These are phyloP conservation scores for Agroathelia rolfsii DNA, from an alignment of 1,284 basidiomycete genomes.

Conservation along the genomic window DNA sequence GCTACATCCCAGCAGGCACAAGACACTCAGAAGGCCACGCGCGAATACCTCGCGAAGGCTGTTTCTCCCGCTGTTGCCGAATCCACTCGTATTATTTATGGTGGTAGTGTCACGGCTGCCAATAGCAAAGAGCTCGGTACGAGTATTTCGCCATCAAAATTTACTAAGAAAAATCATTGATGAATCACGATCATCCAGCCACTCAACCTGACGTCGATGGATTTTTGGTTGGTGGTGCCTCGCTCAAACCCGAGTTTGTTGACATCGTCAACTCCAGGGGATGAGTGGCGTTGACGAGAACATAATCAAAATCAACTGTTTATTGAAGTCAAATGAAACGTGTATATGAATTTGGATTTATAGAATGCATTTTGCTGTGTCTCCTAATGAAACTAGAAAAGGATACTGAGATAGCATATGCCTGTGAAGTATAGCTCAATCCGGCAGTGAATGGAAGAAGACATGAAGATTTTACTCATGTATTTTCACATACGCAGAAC, in stretches of 20 bases:
- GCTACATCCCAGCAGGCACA: slow-evolving; percentile 90
- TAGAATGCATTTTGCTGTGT: too few relatives aligned
- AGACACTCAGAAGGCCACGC: slow-evolving; percentile 82
- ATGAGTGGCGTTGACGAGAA: slow-evolving; percentile 11
- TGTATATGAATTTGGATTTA: too few relatives aligned
- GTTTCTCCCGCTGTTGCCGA: slow-evolving; percentile 71
- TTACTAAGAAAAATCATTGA: slow-evolving; percentile 1
- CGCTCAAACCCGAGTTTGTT: slow-evolving; percentile 94
- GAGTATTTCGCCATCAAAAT: slow-evolving; percentile 17
- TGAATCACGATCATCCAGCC: slow-evolving; percentile 31
- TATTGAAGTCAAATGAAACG: too few relatives aligned
- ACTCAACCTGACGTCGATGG: slow-evolving; percentile 85
- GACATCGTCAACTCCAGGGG: slow-evolving; percentile 82
- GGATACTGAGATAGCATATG: too few relatives aligned
- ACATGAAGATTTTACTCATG: too few relatives aligned
- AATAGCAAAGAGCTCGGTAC: slow-evolving; percentile 83
- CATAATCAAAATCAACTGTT: too few relatives aligned
- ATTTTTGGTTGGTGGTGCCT: slow-evolving; percentile 98
- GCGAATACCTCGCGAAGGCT: slow-evolving; percentile 60
- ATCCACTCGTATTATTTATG: slow-evolving; percentile 85
- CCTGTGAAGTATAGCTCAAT: too few relatives aligned
- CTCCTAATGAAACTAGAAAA: too few relatives aligned
- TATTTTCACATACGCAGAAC: too few relatives aligned
- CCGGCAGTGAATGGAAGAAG: too few relatives aligned
- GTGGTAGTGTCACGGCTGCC: slow-evolving; percentile 83